Percentiles rank a stretch among this genome's conserved stretches.
These are phyloP conservation scores for Theobroma grandiflorum DNA, from an alignment of 441 rosid species.

Conservation along the genomic window DNA sequence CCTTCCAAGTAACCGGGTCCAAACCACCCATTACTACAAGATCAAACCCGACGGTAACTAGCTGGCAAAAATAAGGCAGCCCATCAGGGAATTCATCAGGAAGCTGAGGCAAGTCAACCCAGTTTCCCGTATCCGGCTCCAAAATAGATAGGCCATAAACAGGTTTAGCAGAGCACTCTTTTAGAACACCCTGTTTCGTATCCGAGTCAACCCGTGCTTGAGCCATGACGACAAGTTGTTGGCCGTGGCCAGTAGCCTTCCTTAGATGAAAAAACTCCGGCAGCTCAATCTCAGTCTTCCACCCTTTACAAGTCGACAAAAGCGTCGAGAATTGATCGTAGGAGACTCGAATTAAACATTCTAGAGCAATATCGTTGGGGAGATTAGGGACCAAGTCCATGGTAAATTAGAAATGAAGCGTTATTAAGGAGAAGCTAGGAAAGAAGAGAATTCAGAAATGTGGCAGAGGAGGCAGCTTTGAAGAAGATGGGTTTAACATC, in stretches of 20 bases:
- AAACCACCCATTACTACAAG: slow-evolving; percentile 75
- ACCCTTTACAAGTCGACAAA: slow-evolving; percentile 46
- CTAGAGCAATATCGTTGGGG: slow-evolving; percentile 51
- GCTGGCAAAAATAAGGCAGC: slow-evolving; percentile 63
- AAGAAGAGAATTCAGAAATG: slow-evolving; percentile 24
- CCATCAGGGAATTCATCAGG: slow-evolving; percentile 51
- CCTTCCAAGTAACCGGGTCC: slow-evolving; percentile 63
- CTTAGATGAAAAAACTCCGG: slow-evolving; percentile 39
- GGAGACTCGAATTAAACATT: slow-evolving; percentile 49
- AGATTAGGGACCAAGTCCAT: slow-evolving; percentile 51
- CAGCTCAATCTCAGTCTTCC: slow-evolving; percentile 44
- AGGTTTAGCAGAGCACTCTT: slow-evolving; percentile 28
- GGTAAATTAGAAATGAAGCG: neutral
- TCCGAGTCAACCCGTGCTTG: slow-evolving; percentile 55
- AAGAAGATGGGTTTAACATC: neutral
- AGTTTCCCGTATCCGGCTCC: slow-evolving; percentile 58
- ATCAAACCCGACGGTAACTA: slow-evolving; percentile 59
- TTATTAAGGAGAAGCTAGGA: neutral
- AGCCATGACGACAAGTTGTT: slow-evolving; percentile 57
- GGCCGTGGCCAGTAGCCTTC: slow-evolving; percentile 38
- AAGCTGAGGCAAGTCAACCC: slow-evolving; percentile 63
- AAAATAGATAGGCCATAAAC: slow-evolving; percentile 51
- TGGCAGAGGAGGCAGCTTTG: neutral
- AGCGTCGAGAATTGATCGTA: slow-evolving; percentile 40
- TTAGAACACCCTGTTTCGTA: slow-evolving; percentile 32